Evolutionary conservation across 1,139 yeast genomes (phyloP).

Genomic region (Magnusiomyces magnusii): DNA sequence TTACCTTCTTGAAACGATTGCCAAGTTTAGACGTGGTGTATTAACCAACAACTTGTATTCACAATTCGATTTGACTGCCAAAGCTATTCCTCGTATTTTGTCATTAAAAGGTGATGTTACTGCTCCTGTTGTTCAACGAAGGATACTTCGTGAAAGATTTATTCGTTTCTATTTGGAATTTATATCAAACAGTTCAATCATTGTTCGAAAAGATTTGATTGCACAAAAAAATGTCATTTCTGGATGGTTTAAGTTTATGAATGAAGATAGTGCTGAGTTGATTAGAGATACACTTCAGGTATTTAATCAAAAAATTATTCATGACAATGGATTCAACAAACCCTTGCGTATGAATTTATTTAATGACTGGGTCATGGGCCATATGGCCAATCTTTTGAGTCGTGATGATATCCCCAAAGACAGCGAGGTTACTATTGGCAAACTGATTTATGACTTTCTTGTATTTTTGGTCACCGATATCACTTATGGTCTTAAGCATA

Average conservation of each 20-base stretch:
- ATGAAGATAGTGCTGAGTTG: slow-evolving; percentile 41
- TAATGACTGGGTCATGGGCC: slow-evolving; percentile 66
- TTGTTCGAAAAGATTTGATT: slow-evolving; percentile 56
- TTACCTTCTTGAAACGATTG: slow-evolving; percentile 46
- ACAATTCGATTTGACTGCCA: slow-evolving; percentile 58
- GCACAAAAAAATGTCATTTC: slow-evolving; percentile 50
- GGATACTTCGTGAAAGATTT: slow-evolving; percentile 50
- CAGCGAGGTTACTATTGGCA: slow-evolving; percentile 7
- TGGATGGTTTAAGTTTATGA: slow-evolving; percentile 58
- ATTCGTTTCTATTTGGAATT: slow-evolving; percentile 55
- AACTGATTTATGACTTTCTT: slow-evolving; percentile 43
- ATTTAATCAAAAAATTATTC: slow-evolving; percentile 45
- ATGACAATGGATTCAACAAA: slow-evolving; percentile 56
- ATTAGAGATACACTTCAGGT: slow-evolving; percentile 41
- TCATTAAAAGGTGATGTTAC: slow-evolving; percentile 45
- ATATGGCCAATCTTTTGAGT: slow-evolving; percentile 47
- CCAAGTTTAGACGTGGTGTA: slow-evolving; percentile 43
- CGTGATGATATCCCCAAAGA: slow-evolving; percentile 28
- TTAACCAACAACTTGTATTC: slow-evolving; percentile 52
- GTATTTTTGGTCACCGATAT: slow-evolving; percentile 44
- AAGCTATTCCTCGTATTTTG: slow-evolving; percentile 55
- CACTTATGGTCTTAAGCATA: slow-evolving; percentile 55
- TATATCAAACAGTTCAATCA: slow-evolving; percentile 41
- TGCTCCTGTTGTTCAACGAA: slow-evolving; percentile 28
- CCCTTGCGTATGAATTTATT: slow-evolving; percentile 67